Percentiles rank a stretch among this genome's conserved stretches.
Conservation (phyloP, 148 eudicot genomes). For the Rhododendron mucronatum region DNA sequence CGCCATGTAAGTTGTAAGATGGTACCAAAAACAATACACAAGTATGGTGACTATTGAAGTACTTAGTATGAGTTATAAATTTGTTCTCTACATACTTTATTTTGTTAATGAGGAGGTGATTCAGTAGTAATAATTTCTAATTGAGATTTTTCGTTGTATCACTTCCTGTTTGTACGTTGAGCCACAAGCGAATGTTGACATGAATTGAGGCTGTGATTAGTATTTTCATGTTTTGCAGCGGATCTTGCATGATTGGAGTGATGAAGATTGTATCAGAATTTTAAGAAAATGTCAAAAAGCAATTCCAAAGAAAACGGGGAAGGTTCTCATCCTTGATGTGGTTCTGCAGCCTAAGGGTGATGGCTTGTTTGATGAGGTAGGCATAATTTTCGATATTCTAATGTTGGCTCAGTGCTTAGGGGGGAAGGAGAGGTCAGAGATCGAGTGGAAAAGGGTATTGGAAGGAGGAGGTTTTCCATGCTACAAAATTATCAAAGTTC, state of each 20-base stretch:
- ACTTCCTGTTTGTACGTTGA: too few relatives aligned
- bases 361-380: background rate
- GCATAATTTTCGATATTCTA: background rate
- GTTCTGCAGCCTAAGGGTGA: background rate
- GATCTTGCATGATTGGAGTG: constrained; percentile 44
- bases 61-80: too few relatives aligned
- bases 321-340: background rate
- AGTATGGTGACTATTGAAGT: too few relatives aligned
- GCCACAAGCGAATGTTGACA: background rate
- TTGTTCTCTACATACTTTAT: too few relatives aligned
- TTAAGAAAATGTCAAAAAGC: constrained; percentile 32
- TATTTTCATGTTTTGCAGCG: constrained; percentile 19
- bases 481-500: constrained; percentile 20
- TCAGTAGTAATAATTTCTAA: too few relatives aligned
- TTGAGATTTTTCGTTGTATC: too few relatives aligned
- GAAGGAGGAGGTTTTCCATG: constrained; percentile 26
- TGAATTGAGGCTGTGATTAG: background rate
- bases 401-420: background rate
- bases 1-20: too few relatives aligned
- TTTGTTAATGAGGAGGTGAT: too few relatives aligned
- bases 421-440: constrained; percentile 38
- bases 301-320: constrained; percentile 15
- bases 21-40: too few relatives aligned
- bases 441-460: constrained; percentile 21
- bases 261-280: constrained; percentile 33